These are phyloP conservation scores for Physcia stellaris DNA, from an alignment of 495 filamentous ascomycete genomes.

Conservation along the genomic window DNA sequence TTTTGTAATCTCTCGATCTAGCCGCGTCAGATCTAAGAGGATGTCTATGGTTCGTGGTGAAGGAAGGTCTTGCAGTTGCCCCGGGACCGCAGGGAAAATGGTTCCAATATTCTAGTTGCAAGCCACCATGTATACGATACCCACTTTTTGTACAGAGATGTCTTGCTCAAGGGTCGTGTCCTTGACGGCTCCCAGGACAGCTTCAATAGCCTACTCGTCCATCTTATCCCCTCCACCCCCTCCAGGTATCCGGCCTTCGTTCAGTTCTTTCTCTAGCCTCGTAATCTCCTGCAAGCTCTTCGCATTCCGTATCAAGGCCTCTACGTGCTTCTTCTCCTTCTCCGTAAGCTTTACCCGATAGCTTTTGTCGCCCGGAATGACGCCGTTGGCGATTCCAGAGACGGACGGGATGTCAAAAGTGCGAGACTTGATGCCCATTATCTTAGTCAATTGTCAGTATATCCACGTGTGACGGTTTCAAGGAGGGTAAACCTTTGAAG, in stretches of 20 bases:
- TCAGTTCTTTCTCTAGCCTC: slow-evolving; percentile 67
- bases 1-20: no score
- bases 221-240: slow-evolving; percentile 48
- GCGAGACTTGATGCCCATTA: slow-evolving; percentile 76
- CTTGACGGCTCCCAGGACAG: no score
- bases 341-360: slow-evolving; percentile 57
- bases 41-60: no score
- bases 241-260: slow-evolving; percentile 69
- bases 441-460: slow-evolving; percentile 27
- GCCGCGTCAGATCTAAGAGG: no score
- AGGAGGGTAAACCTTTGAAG: slow-evolving; percentile 43
- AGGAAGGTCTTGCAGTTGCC: no score
- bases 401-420: slow-evolving; percentile 52
- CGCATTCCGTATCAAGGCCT: slow-evolving; percentile 66
- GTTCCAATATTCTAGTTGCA: no score
- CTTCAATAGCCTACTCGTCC: slow-evolving; percentile 13
- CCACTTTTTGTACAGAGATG: no score
- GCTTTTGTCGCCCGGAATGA: slow-evolving; percentile 40
- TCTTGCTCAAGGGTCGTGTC: no score
- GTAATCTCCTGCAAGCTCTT: slow-evolving; percentile 78
- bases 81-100: no score
- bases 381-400: slow-evolving; percentile 24
- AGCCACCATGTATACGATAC: no score
- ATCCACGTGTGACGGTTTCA: background rate
- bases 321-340: slow-evolving; percentile 53